phyloP scores from a whole-genome alignment of 306 rosid species.

The Fragaria vesca region DNA sequence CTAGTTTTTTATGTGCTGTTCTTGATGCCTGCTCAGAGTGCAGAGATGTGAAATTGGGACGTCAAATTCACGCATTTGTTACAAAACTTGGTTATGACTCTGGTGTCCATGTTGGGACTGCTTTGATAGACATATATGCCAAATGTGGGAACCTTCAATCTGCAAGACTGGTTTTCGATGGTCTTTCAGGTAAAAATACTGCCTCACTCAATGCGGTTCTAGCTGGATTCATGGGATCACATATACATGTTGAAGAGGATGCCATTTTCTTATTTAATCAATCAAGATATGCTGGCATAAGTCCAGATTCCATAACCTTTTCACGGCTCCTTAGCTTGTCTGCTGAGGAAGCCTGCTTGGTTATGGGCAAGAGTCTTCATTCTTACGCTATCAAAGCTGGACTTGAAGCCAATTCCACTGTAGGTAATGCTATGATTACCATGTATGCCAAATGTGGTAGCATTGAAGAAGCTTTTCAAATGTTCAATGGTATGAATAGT shows the following conservation, averaged over 20 bases:
- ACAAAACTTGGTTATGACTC: slow-evolving; percentile 38
- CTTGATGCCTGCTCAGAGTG: slow-evolving; percentile 52
- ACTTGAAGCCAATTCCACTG: slow-evolving; percentile 36
- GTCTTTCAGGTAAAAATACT: slow-evolving; percentile 30
- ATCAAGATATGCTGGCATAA: slow-evolving; percentile 33
- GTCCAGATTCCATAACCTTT: slow-evolving; percentile 38
- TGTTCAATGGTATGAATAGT: slow-evolving; percentile 28
- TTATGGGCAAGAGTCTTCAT: slow-evolving; percentile 49
- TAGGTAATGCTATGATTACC: slow-evolving; percentile 45
- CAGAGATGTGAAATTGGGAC: slow-evolving; percentile 36
- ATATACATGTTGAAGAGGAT: slow-evolving; percentile 30
- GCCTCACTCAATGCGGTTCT: slow-evolving; percentile 50
- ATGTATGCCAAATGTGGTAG: slow-evolving; percentile 59
- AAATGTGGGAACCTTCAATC: slow-evolving; percentile 41
- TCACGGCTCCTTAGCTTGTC: slow-evolving; percentile 43
- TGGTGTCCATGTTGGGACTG: slow-evolving; percentile 31
- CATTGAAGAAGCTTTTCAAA: slow-evolving; percentile 42
- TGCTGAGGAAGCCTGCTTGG: slow-evolving; percentile 46
- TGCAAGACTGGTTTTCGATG: slow-evolving; percentile 36
- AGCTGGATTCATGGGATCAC: slow-evolving; percentile 43
- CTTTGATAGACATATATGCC: slow-evolving; percentile 44
- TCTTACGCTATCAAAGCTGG: slow-evolving; percentile 40
- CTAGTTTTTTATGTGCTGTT: slow-evolving; percentile 34
- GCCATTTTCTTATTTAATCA: slow-evolving; percentile 37
- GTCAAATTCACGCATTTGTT: slow-evolving; percentile 38